A percentile compares a stretch with the other conserved stretches of the same genome.
Conservation (phyloP, 2,329 filamentous ascomycete genomes). For the Apiospora marii region DNA sequence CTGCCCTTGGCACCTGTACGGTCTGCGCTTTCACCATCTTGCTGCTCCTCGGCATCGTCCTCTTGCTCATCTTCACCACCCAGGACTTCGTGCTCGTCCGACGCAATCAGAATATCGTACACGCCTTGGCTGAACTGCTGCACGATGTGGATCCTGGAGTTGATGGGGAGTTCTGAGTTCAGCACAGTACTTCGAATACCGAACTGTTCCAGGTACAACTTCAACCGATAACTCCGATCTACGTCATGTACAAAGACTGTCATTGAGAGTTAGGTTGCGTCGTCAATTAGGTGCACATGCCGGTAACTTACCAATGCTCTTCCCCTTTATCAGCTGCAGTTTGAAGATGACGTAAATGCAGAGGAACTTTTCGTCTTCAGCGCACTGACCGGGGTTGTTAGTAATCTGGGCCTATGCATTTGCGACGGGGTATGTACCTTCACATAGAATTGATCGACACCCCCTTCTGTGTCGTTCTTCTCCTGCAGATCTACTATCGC, state of each 20-base stretch:
- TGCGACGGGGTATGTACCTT: slow-evolving; percentile 59
- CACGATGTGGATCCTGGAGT: slow-evolving; percentile 91
- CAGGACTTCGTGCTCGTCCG: slow-evolving; percentile 87
- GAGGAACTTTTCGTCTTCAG: slow-evolving; percentile 93
- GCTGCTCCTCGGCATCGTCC: slow-evolving; percentile 50
- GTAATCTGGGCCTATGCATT: not conserved
- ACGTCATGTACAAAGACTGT: slow-evolving; percentile 73
- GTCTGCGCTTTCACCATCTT: slow-evolving; percentile 47
- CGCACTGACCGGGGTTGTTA: not conserved
- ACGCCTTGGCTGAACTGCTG: slow-evolving; percentile 97
- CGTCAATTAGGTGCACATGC: not conserved
- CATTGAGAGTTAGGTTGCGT: slow-evolving; percentile 50
- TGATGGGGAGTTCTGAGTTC: slow-evolving; percentile 93
- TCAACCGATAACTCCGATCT: slow-evolving; percentile 79
- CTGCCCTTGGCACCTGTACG: slow-evolving; percentile 38
- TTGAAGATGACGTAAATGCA: slow-evolving; percentile 95
- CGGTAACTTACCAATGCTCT: slow-evolving; percentile 45
- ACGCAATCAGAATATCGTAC: slow-evolving; percentile 98
- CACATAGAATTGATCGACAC: slow-evolving; percentile 86
- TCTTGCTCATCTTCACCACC: slow-evolving; percentile 54
- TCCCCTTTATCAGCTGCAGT: slow-evolving; percentile 91
- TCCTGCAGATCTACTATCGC: slow-evolving; percentile 84
- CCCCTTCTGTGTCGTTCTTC: slow-evolving; percentile 77
- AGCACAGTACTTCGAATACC: slow-evolving; percentile 92
- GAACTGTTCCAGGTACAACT: slow-evolving; percentile 96